These are phyloP conservation scores for Favolaschia claudopus DNA, from an alignment of 768 basidiomycete species.

Conservation along the genomic window DNA sequence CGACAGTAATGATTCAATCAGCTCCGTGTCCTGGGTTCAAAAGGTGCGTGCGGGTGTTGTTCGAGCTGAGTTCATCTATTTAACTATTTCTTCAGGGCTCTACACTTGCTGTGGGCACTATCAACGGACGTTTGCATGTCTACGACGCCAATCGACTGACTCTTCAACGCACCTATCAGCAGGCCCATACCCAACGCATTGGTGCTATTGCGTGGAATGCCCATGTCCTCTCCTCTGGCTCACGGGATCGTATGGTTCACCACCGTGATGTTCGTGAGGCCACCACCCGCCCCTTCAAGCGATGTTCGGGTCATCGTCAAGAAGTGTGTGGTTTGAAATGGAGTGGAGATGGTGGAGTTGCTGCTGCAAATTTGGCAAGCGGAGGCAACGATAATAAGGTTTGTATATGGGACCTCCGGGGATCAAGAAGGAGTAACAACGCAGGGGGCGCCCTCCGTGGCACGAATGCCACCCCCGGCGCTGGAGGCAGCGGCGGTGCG, in stretches of 20 bases:
- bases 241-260: slow-evolving; percentile 88
- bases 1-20: slow-evolving; percentile 74
- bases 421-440: slow-evolving; percentile 55
- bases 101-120: slow-evolving; percentile 91
- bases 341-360: slow-evolving; percentile 63
- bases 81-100: slow-evolving; percentile 60
- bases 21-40: slow-evolving; percentile 94
- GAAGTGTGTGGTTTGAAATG: slow-evolving; percentile 97
- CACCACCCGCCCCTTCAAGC: slow-evolving; percentile 68
- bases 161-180: slow-evolving; percentile 80
- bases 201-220: slow-evolving; percentile 96
- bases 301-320: slow-evolving; percentile 81
- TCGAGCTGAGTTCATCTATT: not conserved
- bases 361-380: slow-evolving; percentile 75
- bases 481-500: slow-evolving; percentile 35
- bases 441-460: slow-evolving; percentile 35
- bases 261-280: slow-evolving; percentile 91
- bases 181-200: slow-evolving; percentile 88
- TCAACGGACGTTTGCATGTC: slow-evolving; percentile 88
- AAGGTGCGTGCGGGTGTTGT: slow-evolving; percentile 40
- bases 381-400: slow-evolving; percentile 99
- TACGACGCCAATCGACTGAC: slow-evolving; percentile 87
- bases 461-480: slow-evolving; percentile 27
- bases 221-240: slow-evolving; percentile 87
- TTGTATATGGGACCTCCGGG: slow-evolving; percentile 93